Evolutionary conservation across 176 grass and related monocot genomes (phyloP).

Genomic region (Ensete glaucum): DNA sequence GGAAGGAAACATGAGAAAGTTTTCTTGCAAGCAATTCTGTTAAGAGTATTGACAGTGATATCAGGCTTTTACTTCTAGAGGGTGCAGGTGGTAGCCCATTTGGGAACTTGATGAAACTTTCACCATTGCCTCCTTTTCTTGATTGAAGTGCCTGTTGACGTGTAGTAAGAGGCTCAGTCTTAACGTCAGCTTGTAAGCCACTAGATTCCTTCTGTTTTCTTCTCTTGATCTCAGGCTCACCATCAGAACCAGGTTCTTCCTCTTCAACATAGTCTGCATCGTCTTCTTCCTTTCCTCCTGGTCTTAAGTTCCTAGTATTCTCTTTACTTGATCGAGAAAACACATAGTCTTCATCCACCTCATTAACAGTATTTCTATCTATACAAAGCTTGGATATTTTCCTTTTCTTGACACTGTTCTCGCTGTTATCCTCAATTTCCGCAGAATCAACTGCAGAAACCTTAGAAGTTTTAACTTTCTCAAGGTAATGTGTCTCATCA

Average conservation of each 20-base stretch:
- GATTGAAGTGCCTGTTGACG: slow-evolving; percentile 89
- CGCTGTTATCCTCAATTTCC: slow-evolving; percentile 37
- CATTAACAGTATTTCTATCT: slow-evolving; percentile 39
- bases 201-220: slow-evolving; percentile 19
- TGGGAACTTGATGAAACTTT: slow-evolving; percentile 76
- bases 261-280: slow-evolving; percentile 51
- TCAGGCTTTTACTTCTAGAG: slow-evolving; percentile 67
- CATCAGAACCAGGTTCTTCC: slow-evolving; percentile 51
- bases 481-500: slow-evolving; percentile 47
- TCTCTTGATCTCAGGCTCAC: slow-evolving; percentile 34
- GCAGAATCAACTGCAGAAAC: slow-evolving; percentile 29
- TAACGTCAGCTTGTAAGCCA: slow-evolving; percentile 32
- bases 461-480: slow-evolving; percentile 56
- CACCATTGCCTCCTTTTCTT: slow-evolving; percentile 54
- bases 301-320: slow-evolving; percentile 35
- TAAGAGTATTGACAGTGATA: neutral
- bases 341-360: slow-evolving; percentile 71
- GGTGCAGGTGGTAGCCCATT: slow-evolving; percentile 72
- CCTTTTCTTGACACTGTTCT: slow-evolving; percentile 49
- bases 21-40: neutral
- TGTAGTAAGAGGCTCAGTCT: slow-evolving; percentile 44
- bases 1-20: neutral
- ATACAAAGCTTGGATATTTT: slow-evolving; percentile 47
- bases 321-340: slow-evolving; percentile 40
- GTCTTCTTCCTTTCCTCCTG: slow-evolving; percentile 23